phyloP scores from a whole-genome alignment of 2,329 filamentous ascomycete species.

The Scopulariopsis brevicaulis region DNA sequence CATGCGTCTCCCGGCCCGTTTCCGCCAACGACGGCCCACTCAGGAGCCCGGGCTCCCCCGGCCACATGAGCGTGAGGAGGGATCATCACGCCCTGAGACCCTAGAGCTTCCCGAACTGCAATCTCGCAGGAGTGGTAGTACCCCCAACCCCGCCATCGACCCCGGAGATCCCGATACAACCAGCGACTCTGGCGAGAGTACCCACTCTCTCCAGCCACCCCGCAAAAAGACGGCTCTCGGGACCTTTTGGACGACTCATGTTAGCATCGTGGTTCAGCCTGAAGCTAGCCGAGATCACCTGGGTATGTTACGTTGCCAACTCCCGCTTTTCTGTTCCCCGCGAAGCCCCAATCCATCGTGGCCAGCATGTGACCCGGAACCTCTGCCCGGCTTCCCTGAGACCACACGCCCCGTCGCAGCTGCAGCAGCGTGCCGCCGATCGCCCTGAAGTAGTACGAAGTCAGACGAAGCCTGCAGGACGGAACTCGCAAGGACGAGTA shows the following conservation, averaged over 20 bases:
- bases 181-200: not conserved
- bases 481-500: not conserved
- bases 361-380: not conserved
- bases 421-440: not conserved
- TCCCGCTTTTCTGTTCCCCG: not conserved
- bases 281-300: constrained; percentile 6
- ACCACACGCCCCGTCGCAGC: not conserved
- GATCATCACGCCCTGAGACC: not conserved
- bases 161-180: not conserved
- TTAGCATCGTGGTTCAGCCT: constrained; percentile 4
- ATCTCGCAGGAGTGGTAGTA: not conserved
- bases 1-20: not conserved
- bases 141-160: not conserved
- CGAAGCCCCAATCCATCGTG: not conserved
- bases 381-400: not conserved
- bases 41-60: not conserved
- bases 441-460: not conserved
- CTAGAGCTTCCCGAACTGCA: not conserved
- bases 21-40: not conserved
- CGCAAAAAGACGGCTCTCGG: not conserved
- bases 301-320: constrained; percentile 1
- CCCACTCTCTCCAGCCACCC: not conserved
- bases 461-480: not conserved
- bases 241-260: constrained; percentile 1
- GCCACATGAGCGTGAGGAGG: not conserved